Conservation (phyloP, 257 asterid genomes). For the Solanum chilense region DNA sequence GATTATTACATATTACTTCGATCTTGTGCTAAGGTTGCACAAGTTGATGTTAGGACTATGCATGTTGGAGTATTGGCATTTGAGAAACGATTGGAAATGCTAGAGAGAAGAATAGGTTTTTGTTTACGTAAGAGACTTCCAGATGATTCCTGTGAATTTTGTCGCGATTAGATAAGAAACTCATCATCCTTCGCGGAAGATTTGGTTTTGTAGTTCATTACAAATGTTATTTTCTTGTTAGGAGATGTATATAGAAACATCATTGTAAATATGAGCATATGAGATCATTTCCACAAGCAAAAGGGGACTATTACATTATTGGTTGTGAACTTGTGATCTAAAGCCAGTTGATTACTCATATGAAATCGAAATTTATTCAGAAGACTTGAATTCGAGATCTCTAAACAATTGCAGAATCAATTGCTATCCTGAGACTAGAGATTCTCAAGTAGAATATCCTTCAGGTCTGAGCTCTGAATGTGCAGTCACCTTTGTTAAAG, state of each 20-base stretch:
- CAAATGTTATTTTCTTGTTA: no score
- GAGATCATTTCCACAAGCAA: neutral
- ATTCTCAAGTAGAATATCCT: neutral
- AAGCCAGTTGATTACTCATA: neutral
- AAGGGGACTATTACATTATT: neutral
- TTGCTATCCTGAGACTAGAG: neutral
- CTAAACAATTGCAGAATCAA: neutral
- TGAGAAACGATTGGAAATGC: conserved; percentile 49
- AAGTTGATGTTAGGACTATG: conserved; percentile 57
- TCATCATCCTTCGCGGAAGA: neutral
- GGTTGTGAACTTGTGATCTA: neutral
- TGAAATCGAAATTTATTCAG: neutral
- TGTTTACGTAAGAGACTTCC: conserved; percentile 13
- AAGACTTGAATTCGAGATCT: neutral
- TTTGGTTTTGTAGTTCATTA: neutral
- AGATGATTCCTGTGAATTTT: conserved; percentile 12
- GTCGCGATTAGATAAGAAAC: neutral
- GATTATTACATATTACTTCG: conserved; percentile 73
- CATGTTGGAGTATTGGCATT: conserved; percentile 58
- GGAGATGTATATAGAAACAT: no score
- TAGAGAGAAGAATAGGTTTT: conserved; percentile 37
- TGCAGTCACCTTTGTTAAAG: no score
- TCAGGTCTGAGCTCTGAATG: neutral
- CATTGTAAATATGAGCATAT: no score
- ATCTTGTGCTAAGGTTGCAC: conserved; percentile 62